phyloP scores from a whole-genome alignment of 78 protist species.

The Guillardia theta region DNA sequence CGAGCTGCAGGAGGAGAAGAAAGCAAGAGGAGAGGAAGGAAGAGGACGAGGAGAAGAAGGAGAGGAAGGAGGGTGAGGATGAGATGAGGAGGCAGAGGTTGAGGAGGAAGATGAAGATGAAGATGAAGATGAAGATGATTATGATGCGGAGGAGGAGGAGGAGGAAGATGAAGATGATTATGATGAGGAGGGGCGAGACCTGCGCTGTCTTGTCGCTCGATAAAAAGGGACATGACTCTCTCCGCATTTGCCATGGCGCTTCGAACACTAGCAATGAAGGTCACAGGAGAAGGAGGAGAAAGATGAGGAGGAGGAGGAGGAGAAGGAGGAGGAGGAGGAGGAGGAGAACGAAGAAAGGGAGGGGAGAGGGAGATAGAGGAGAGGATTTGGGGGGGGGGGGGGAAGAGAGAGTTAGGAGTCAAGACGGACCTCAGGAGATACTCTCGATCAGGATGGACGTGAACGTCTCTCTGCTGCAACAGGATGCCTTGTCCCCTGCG shows the following conservation, averaged over 20 bases:
- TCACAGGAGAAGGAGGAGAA: too few species aligned
- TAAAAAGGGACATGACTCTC: not conserved
- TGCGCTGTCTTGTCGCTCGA: not conserved
- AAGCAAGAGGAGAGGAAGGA: not conserved
- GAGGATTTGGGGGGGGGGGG: not conserved
- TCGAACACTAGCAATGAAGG: too few species aligned
- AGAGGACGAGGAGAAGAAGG: not conserved
- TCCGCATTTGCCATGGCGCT: conserved; percentile 19
- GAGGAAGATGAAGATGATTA: not conserved
- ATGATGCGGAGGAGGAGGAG: not conserved
- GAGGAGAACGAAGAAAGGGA: too few species aligned
- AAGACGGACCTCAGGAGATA: not conserved
- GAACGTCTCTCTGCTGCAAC: conserved; percentile 29
- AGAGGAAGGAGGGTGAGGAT: not conserved
- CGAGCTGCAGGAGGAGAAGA: not conserved
- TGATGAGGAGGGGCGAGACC: not conserved
- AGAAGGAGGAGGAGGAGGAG: too few species aligned
- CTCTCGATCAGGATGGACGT: not conserved
- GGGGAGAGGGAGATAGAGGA: not conserved
- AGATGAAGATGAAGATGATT: not conserved
- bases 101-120: not conserved
- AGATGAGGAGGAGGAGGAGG: too few species aligned
- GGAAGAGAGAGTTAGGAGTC: not conserved
- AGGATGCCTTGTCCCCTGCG: not conserved
- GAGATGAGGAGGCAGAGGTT: not conserved